Evolutionary conservation across 352 stramenopile species (phyloP).

Genomic region (Pythium coloratum): DNA sequence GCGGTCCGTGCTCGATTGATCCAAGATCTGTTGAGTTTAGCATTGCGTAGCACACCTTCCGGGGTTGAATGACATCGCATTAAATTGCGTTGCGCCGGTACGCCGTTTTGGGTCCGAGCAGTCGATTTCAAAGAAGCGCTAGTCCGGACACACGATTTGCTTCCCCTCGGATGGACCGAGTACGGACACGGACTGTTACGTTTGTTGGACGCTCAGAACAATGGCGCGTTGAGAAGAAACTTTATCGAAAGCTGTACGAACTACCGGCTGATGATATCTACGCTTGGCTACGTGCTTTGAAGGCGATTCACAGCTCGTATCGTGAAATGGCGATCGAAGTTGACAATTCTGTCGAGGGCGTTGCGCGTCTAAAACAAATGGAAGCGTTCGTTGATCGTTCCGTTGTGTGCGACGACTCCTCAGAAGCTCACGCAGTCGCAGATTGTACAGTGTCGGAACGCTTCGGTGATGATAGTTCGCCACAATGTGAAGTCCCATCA

Average conservation of each 20-base stretch:
- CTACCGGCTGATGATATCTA: background rate
- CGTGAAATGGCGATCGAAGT: background rate
- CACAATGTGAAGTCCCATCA: too few relatives aligned
- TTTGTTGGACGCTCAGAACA: background rate
- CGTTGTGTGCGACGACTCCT: too few relatives aligned
- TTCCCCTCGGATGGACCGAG: constrained; percentile 1
- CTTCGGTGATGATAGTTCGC: too few relatives aligned
- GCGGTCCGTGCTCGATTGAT: background rate
- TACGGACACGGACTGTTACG: background rate
- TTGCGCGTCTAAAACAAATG: too few relatives aligned
- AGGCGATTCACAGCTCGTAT: background rate
- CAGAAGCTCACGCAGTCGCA: too few relatives aligned
- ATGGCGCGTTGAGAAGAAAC: background rate
- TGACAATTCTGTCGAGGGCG: too few relatives aligned
- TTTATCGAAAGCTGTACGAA: constrained; percentile 1
- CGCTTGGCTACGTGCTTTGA: background rate
- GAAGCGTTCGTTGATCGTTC: too few relatives aligned
- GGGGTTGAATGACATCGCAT: background rate
- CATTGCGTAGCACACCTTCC: background rate
- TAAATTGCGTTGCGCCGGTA: background rate
- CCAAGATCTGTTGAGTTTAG: background rate
- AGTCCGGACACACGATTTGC: background rate
- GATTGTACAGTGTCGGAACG: too few relatives aligned
- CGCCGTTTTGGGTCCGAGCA: background rate
- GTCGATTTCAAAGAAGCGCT: background rate